A percentile compares a stretch with the other conserved stretches of the same genome.
These are phyloP conservation scores for Metschnikowia borealis DNA, from an alignment of 805 yeast species.

Conservation along the genomic window DNA sequence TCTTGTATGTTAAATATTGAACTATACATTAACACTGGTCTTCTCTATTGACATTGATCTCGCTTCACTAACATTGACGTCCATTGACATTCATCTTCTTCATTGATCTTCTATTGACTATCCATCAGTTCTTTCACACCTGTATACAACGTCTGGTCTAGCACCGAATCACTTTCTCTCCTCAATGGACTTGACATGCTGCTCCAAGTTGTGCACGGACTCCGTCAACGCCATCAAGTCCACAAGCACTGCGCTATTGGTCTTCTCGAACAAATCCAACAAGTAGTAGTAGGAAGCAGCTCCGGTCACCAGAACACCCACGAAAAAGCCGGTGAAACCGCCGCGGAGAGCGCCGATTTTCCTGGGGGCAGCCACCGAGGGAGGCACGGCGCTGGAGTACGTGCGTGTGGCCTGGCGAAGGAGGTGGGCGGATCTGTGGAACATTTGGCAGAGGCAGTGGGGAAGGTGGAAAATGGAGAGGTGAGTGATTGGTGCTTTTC, in stretches of 20 bases:
- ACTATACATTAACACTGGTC: too few relatives aligned
- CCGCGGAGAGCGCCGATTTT: slow-evolving; percentile 43
- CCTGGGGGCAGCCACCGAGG: slow-evolving; percentile 24
- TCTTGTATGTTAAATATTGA: too few relatives aligned
- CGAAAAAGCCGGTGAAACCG: slow-evolving; percentile 68
- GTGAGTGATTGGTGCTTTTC: background rate
- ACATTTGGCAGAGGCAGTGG: background rate
- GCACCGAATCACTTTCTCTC: slow-evolving; percentile 20
- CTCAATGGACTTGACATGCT: slow-evolving; percentile 64
- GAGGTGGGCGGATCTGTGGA: slow-evolving; percentile 1
- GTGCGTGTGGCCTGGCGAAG: slow-evolving; percentile 2
- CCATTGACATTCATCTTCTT: too few relatives aligned
- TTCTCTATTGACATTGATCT: too few relatives aligned
- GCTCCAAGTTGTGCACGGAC: slow-evolving; percentile 63
- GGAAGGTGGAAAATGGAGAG: background rate
- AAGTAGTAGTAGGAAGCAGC: slow-evolving; percentile 73
- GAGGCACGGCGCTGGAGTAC: slow-evolving; percentile 26
- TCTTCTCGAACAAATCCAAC: slow-evolving; percentile 69
- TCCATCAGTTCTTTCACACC: too few relatives aligned
- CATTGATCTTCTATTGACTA: too few relatives aligned
- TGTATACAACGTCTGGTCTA: too few relatives aligned
- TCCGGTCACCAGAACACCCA: slow-evolving; percentile 74
- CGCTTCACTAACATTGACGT: too few relatives aligned
- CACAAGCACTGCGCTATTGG: slow-evolving; percentile 68
- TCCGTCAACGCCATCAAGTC: slow-evolving; percentile 71